Evolutionary conservation across 2,329 filamentous ascomycete species (phyloP).

Genomic region (Zymoseptoria crescenta): DNA sequence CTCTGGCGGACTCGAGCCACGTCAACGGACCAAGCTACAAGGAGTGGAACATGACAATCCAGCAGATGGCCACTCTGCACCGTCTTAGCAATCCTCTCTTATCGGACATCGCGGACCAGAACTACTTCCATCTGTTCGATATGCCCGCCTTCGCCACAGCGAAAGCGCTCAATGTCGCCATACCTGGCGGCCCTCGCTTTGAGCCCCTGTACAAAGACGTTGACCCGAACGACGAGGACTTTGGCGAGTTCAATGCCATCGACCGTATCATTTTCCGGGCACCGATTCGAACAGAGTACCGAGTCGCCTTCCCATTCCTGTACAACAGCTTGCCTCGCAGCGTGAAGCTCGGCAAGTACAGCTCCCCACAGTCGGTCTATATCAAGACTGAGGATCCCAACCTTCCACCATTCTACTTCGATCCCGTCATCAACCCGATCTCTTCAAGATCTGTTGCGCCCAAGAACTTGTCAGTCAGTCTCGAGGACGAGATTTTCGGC

Average conservation of each 20-base stretch:
- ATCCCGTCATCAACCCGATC: conserved; percentile 95
- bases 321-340: conserved; percentile 96
- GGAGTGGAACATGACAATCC: conserved; percentile 83
- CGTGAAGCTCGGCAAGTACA: conserved; percentile 89
- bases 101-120: conserved; percentile 87
- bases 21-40: conserved; percentile 97
- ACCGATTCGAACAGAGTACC: conserved; percentile 89
- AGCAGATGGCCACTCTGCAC: conserved; percentile 93
- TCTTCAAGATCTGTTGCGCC: conserved; percentile 89
- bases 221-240: conserved; percentile 97
- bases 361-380: conserved; percentile 87
- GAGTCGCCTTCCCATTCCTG: conserved; percentile 86
- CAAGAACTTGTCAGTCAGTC: conserved; percentile 84
- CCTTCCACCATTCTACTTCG: conserved; percentile 93
- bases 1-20: conserved; percentile 81
- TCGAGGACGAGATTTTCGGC: conserved; percentile 92
- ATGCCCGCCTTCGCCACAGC: conserved; percentile 90
- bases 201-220: conserved; percentile 98
- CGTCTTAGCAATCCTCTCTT: conserved; percentile 84
- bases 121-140: conserved; percentile 98
- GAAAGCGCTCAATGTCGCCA: conserved; percentile 92
- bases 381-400: conserved; percentile 79
- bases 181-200: conserved; percentile 94
- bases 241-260: conserved; percentile 98
- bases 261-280: conserved; percentile 97